Conservation (phyloP, 108 stramenopile species). For the Epithemia pelagica region DNA sequence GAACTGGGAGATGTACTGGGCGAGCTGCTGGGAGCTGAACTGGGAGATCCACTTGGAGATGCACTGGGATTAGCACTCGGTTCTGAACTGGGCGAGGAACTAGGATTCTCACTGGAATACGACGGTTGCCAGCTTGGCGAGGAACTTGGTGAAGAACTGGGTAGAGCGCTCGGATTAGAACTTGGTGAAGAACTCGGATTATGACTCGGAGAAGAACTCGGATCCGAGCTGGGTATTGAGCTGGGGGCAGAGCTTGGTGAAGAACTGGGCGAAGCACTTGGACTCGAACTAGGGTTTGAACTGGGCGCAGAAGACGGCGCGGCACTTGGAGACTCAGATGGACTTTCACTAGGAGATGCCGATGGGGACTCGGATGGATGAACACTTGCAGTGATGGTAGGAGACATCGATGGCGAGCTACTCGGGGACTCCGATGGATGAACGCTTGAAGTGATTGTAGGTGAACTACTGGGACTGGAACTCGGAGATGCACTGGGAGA, state of each 20-base stretch:
- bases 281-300: background rate
- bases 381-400: background rate
- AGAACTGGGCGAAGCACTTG: background rate
- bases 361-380: background rate
- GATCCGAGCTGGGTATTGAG: background rate
- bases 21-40: too few relatives aligned
- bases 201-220: background rate
- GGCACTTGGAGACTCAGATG: constrained; percentile 1
- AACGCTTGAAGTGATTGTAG: background rate
- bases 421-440: background rate
- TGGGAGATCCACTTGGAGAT: too few relatives aligned
- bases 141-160: background rate
- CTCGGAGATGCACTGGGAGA: constrained; percentile 1
- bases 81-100: too few relatives aligned
- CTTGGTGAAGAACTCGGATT: background rate
- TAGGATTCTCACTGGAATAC: too few relatives aligned
- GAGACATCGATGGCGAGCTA: background rate
- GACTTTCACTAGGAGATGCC: background rate
- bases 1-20: too few relatives aligned
- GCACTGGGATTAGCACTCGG: too few relatives aligned
- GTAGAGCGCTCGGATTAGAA: background rate
- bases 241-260: background rate
- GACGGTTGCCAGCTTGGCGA: too few relatives aligned
- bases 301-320: constrained; percentile 1
- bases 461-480: constrained; percentile 1